Evolutionary conservation across 495 filamentous ascomycete species (phyloP).

Genomic region (Delitschia confertaspora): DNA sequence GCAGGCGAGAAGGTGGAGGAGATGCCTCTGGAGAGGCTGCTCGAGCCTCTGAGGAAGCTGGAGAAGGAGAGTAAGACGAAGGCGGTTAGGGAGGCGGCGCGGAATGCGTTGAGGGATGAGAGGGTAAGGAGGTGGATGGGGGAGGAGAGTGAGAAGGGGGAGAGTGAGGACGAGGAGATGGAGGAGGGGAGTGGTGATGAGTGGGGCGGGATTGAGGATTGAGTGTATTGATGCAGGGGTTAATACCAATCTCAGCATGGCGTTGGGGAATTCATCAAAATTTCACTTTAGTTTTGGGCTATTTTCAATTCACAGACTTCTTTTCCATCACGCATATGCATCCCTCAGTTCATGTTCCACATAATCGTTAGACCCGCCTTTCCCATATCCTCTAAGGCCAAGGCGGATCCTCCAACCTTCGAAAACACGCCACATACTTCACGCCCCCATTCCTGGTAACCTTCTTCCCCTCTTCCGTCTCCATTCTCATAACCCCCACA

Average conservation of each 20-base stretch:
- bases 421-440: slow-evolving; percentile 82
- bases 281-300: too few species aligned
- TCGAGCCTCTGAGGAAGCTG: slow-evolving; percentile 53
- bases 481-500: slow-evolving; percentile 68
- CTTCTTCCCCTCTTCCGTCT: slow-evolving; percentile 97
- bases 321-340: too few species aligned
- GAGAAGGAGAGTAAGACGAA: slow-evolving; percentile 54
- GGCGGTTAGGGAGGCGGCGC: slow-evolving; percentile 59
- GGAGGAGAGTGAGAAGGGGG: slow-evolving; percentile 31
- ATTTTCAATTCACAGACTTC: too few species aligned
- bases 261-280: slow-evolving; percentile 19
- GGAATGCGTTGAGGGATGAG: slow-evolving; percentile 66
- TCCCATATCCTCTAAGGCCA: slow-evolving; percentile 41
- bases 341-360: neutral
- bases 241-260: slow-evolving; percentile 15
- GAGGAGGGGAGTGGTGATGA: slow-evolving; percentile 48
- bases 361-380: neutral
- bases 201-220: slow-evolving; percentile 70
- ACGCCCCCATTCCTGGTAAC: slow-evolving; percentile 79
- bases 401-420: slow-evolving; percentile 67
- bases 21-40: slow-evolving; percentile 43
- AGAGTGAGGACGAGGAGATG: slow-evolving; percentile 38
- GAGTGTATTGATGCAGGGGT: slow-evolving; percentile 2
- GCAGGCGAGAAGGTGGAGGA: slow-evolving; percentile 48
- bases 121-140: slow-evolving; percentile 53